phyloP scores from a whole-genome alignment of 306 rosid species.

The Cucumis sativus region DNA sequence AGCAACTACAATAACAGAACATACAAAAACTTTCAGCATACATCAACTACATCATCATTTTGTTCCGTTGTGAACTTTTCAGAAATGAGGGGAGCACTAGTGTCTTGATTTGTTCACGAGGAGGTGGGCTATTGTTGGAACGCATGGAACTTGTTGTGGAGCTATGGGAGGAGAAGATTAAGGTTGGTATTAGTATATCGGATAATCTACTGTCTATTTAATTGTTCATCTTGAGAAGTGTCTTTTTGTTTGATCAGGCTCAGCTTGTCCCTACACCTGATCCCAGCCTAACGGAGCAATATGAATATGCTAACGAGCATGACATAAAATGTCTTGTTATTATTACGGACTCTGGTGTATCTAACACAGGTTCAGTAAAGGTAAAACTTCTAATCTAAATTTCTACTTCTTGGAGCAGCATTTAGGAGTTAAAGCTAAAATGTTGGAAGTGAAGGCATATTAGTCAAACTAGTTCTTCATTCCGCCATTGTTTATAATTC shows the following conservation, averaged over 20 bases:
- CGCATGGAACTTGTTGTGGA: constrained; percentile 87
- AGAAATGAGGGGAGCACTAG: constrained; percentile 54
- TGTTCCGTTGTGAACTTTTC: constrained; percentile 12
- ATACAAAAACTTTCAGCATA: too few relatives aligned
- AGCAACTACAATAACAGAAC: too few relatives aligned
- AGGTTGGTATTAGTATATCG: constrained; percentile 32
- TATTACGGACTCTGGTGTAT: constrained; percentile 54
- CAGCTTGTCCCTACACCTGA: constrained; percentile 68
- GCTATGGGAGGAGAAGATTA: constrained; percentile 77
- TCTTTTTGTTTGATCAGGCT: constrained; percentile 45
- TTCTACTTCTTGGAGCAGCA: neutral
- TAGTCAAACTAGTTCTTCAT: neutral
- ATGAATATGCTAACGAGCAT: constrained; percentile 86
- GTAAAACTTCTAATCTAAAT: constrained; percentile 21
- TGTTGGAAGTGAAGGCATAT: neutral
- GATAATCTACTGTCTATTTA: neutral
- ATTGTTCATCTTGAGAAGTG: constrained; percentile 12
- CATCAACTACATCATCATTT: neutral
- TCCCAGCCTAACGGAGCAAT: constrained; percentile 95
- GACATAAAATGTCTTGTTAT: constrained; percentile 86
- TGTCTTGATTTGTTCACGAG: constrained; percentile 87
- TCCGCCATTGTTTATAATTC: neutral
- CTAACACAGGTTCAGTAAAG: constrained; percentile 52
- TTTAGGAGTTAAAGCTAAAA: neutral
- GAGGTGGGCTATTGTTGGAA: constrained; percentile 75